Evolutionary conservation across 495 filamentous ascomycete genomes (phyloP).

Genomic region (Aspergillus mulundensis): DNA sequence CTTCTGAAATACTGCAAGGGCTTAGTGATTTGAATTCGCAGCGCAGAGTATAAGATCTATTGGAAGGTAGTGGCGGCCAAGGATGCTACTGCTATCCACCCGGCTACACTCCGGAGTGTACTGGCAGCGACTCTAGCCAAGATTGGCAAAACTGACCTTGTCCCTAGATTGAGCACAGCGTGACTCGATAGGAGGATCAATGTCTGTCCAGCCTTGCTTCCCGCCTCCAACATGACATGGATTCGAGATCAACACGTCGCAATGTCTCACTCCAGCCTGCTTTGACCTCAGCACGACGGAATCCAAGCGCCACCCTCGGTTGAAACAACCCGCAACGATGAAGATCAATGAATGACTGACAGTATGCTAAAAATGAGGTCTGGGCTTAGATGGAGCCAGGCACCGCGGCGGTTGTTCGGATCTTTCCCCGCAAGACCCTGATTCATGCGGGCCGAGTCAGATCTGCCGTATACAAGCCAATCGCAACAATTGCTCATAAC

Average conservation of each 20-base stretch:
- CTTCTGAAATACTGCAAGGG: not conserved
- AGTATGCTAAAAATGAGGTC: not conserved
- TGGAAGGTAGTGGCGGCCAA: too few relatives aligned
- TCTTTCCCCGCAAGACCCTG: not conserved
- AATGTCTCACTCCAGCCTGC: constrained; percentile 3
- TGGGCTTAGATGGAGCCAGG: not conserved
- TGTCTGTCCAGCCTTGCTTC: too few relatives aligned
- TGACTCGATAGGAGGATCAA: too few relatives aligned
- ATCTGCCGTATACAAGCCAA: not conserved
- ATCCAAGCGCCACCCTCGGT: constrained; percentile 6
- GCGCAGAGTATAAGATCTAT: too few relatives aligned
- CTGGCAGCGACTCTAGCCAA: too few relatives aligned
- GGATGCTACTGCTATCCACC: too few relatives aligned
- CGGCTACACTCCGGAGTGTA: too few relatives aligned
- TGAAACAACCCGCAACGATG: not conserved
- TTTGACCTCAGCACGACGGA: not conserved
- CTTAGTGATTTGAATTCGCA: not conserved
- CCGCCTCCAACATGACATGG: not conserved
- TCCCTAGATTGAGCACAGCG: too few relatives aligned
- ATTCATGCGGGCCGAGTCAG: constrained; percentile 11
- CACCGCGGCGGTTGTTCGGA: not conserved
- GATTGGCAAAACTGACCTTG: too few relatives aligned
- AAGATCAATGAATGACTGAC: not conserved
- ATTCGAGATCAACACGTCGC: not conserved
- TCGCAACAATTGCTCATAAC: not conserved